Evolutionary conservation across 805 yeast species (phyloP), one percentile per base, ranked within the genome.

Genomic region (Starmerella lactis-condensi): DNA sequence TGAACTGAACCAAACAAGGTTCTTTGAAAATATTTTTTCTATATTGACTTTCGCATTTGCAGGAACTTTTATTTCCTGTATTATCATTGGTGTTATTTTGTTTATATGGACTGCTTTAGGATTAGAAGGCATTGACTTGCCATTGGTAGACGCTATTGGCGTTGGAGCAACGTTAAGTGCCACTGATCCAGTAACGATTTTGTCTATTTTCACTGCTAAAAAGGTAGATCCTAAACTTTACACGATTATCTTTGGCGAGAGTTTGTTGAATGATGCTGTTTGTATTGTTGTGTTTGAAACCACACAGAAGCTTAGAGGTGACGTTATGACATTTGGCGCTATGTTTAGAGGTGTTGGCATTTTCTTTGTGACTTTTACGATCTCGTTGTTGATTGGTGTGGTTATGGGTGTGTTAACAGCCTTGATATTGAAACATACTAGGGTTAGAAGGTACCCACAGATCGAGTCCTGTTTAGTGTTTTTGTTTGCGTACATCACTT

Each of bases 261-360:
- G 94, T 4, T 60, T 89, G 36, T 60, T 89, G 40, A 89, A 89
- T 52, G 99, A 89, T 59, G 99, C 99, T 22, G 91, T 89, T 37
- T 82, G 95, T 42, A 89, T 89, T 51, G 99, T 89, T 45, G 85
- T 89, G 93, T 89, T 89, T 58, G 98, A 89, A 58, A 89, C 99
- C 0, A 83, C 95, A 49, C 95, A 82, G 53, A 79, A 82, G 56
- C 81, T 89, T 54, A 91, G 83, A 46, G 96, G 93, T 27, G 74
- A 77, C 42, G 66, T 68, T 16, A 64, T 76, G 10, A 72, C 78
- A n/a, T 53, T 83, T 28, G 29, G 49, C n/a, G 47, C 53, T 11
- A 30, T 54, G 18, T 78, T 91, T 52, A 85, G 81, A 58, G 99
- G 98, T 65, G 65, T 81, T 20, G 93, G 95, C 1, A 64, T 89